These are phyloP conservation scores for Pochonia chlamydosporia DNA, from an alignment of 2,329 filamentous ascomycete genomes.

Conservation along the genomic window DNA sequence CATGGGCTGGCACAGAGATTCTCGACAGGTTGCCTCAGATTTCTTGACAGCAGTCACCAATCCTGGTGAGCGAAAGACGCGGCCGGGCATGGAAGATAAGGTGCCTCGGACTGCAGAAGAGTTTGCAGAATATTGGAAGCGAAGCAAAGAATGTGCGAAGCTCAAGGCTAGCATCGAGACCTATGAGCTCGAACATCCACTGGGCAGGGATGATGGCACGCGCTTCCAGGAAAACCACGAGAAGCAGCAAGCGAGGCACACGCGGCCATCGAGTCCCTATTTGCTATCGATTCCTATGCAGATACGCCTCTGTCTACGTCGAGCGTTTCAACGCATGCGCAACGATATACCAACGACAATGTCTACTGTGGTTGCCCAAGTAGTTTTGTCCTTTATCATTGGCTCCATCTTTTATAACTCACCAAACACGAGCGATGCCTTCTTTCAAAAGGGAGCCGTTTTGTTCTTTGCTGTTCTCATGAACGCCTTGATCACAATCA, in stretches of 20 bases:
- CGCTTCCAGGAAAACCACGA: too few species aligned
- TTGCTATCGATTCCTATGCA: background rate
- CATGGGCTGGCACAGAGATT: slow-evolving; percentile 47
- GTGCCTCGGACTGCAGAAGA: background rate
- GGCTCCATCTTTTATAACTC: background rate
- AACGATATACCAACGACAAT: background rate
- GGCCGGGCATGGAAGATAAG: too few species aligned
- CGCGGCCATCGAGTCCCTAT: background rate
- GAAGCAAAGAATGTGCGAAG: background rate
- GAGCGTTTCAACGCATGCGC: background rate
- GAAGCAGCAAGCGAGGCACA: too few species aligned
- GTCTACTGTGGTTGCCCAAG: background rate
- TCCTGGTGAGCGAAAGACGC: slow-evolving; percentile 25
- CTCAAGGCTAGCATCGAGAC: background rate
- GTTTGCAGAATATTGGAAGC: background rate
- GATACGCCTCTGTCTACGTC: background rate
- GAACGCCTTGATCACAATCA: slow-evolving; percentile 25
- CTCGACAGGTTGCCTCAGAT: slow-evolving; percentile 55
- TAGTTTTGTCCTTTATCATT: background rate
- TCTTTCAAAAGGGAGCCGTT: slow-evolving; percentile 33
- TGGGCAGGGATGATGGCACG: too few species aligned
- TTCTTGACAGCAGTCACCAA: slow-evolving; percentile 51
- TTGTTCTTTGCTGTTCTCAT: slow-evolving; percentile 49
- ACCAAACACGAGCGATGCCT: background rate
- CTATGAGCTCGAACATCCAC: too few species aligned